These are phyloP conservation scores for Cudoniella acicularis DNA, from an alignment of 495 filamentous ascomycete genomes.

Conservation along the genomic window DNA sequence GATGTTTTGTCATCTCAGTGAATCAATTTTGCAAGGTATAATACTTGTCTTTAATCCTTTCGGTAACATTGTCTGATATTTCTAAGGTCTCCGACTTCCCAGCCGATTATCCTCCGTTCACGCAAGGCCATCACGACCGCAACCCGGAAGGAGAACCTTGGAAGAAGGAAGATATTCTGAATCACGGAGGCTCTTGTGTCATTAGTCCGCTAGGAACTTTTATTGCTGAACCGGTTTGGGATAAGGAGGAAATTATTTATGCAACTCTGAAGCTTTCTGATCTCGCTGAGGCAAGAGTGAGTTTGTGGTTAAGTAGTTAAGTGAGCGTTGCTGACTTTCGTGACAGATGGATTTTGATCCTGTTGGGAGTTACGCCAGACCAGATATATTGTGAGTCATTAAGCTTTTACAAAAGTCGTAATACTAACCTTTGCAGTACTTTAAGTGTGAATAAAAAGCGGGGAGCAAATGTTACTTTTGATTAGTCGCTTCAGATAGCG, in stretches of 20 bases:
- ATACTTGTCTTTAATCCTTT: too few species aligned
- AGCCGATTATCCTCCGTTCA: constrained; percentile 39
- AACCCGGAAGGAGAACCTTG: constrained; percentile 36
- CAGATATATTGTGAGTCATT: constrained; percentile 39
- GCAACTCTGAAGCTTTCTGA: constrained; percentile 32
- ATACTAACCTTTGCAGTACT: constrained; percentile 22
- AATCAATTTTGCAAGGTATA: constrained; percentile 37
- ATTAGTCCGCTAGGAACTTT: constrained; percentile 36
- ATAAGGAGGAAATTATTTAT: constrained; percentile 37
- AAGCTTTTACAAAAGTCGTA: background rate
- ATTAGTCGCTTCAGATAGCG: too few species aligned
- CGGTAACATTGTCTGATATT: too few species aligned
- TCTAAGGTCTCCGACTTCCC: constrained; percentile 45
- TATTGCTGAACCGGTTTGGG: constrained; percentile 37
- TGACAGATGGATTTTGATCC: constrained; percentile 40
- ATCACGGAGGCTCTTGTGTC: constrained; percentile 36
- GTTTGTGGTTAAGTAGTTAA: too few species aligned
- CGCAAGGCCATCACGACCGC: constrained; percentile 28
- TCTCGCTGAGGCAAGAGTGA: constrained; percentile 36
- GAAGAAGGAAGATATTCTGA: constrained; percentile 35
- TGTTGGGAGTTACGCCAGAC: constrained; percentile 38
- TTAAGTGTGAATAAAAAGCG: constrained; percentile 36
- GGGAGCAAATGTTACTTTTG: constrained; percentile 33
- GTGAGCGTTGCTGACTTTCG: too few species aligned
- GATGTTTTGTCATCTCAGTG: constrained; percentile 39